Percentiles rank a stretch among this genome's conserved stretches.
phyloP scores from a whole-genome alignment of 2,329 filamentous ascomycete species.

The Hypoxylon sp. region DNA sequence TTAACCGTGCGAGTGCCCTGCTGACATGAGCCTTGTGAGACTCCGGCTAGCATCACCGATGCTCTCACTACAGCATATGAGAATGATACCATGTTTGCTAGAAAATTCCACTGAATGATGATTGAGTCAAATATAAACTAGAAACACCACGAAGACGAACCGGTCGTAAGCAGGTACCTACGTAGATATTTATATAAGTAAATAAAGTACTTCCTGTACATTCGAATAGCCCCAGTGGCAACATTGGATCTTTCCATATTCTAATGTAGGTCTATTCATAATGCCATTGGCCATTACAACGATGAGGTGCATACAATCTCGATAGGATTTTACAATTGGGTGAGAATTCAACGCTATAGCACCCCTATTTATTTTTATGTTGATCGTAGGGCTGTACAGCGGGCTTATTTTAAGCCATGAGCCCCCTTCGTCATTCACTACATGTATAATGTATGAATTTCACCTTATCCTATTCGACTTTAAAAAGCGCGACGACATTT shows the following conservation, averaged over 20 bases:
- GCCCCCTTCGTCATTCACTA: background rate
- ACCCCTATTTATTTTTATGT: background rate
- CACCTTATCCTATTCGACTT: background rate
- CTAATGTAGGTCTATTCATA: background rate
- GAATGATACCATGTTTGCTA: background rate
- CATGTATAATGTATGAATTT: background rate
- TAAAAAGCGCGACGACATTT: background rate
- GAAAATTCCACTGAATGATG: background rate
- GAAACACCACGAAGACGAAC: background rate
- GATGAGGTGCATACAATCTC: background rate
- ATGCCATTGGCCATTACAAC: constrained; percentile 6
- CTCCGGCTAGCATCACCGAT: background rate
- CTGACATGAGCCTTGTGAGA: constrained; percentile 14
- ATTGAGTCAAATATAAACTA: background rate
- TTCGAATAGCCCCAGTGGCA: background rate
- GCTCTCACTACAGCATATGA: background rate
- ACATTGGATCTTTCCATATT: constrained; percentile 2
- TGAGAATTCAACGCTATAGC: background rate
- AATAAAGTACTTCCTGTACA: background rate
- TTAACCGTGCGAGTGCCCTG: constrained; percentile 19
- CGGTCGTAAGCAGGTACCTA: background rate
- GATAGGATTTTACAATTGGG: constrained; percentile 1
- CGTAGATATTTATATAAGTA: background rate
- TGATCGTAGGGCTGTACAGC: background rate
- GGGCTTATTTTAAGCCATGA: background rate